These are phyloP conservation scores for Candida ficus DNA, from an alignment of 805 yeast genomes.

Conservation along the genomic window DNA sequence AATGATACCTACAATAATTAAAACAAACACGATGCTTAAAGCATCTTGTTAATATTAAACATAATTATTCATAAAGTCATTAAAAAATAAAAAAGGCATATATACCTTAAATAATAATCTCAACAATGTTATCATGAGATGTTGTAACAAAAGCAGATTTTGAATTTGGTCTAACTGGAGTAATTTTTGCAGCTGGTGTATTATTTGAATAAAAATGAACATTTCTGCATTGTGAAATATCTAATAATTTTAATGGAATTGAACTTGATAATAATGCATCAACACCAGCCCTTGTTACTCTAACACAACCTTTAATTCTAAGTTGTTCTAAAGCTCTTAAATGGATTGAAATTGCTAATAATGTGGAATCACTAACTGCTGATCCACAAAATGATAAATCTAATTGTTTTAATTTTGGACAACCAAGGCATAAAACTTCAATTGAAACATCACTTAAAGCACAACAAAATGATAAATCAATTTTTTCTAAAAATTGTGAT, in stretches of 20 bases:
- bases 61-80: slow-evolving; percentile 7
- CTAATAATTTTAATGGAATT: slow-evolving; percentile 44
- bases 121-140: slow-evolving; percentile 48
- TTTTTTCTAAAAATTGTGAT: slow-evolving; percentile 48
- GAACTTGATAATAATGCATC: slow-evolving; percentile 60
- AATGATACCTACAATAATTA: too few species aligned
- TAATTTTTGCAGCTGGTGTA: slow-evolving; percentile 50
- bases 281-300: slow-evolving; percentile 75
- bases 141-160: slow-evolving; percentile 56
- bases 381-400: slow-evolving; percentile 73
- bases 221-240: slow-evolving; percentile 69
- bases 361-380: slow-evolving; percentile 70
- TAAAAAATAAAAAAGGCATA: slow-evolving; percentile 2
- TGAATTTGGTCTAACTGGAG: slow-evolving; percentile 41
- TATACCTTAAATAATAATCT: slow-evolving; percentile 41
- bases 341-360: slow-evolving; percentile 54
- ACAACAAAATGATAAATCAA: slow-evolving; percentile 72
- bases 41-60: neutral
- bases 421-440: slow-evolving; percentile 63
- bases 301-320: slow-evolving; percentile 60
- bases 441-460: slow-evolving; percentile 65
- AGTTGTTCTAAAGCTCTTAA: slow-evolving; percentile 44
- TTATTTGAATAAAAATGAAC: slow-evolving; percentile 59
- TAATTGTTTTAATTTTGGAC: slow-evolving; percentile 46
- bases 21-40: too few species aligned